Conservation (phyloP, 768 basidiomycete genomes). For the Tricholoma bakamatsutake region DNA sequence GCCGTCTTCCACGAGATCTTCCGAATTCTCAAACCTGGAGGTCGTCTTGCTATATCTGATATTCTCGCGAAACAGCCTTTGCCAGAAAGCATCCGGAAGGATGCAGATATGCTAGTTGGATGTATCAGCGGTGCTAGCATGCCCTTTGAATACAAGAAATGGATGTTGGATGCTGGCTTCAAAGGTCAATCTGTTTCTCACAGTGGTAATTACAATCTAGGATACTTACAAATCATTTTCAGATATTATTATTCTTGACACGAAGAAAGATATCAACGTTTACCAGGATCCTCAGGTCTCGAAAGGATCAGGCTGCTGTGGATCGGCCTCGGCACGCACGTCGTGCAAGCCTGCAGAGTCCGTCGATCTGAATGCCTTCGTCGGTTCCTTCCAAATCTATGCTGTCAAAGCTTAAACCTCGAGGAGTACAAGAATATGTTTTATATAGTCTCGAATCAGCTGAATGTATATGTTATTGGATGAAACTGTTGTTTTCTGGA, state of each 20-base stretch:
- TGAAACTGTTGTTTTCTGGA: too few relatives aligned
- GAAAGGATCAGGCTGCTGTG: not conserved
- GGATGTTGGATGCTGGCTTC: constrained; percentile 29
- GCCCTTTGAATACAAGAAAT: constrained; percentile 29
- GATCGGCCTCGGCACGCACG: not conserved
- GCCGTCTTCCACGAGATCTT: constrained; percentile 39
- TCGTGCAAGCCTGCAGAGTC: not conserved
- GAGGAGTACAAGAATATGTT: too few relatives aligned
- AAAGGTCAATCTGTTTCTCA: not conserved
- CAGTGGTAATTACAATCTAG: too few relatives aligned
- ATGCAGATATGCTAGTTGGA: constrained; percentile 34
- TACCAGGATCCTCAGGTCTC: not conserved
- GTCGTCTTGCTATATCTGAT: constrained; percentile 47
- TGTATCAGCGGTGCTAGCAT: constrained; percentile 44
- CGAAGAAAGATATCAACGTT: constrained; percentile 28
- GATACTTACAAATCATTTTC: not conserved
- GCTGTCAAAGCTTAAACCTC: not conserved
- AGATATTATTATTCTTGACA: constrained; percentile 39
- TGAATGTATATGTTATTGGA: too few relatives aligned
- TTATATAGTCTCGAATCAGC: too few relatives aligned
- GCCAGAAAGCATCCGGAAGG: constrained; percentile 34
- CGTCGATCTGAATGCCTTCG: not conserved
- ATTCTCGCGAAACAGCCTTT: constrained; percentile 42
- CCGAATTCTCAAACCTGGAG: constrained; percentile 50
- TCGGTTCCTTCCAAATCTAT: not conserved